Percentiles rank a stretch among this genome's conserved stretches.
These are phyloP conservation scores for Balansia obtecta DNA, from an alignment of 2,329 filamentous ascomycete genomes.

Conservation along the genomic window DNA sequence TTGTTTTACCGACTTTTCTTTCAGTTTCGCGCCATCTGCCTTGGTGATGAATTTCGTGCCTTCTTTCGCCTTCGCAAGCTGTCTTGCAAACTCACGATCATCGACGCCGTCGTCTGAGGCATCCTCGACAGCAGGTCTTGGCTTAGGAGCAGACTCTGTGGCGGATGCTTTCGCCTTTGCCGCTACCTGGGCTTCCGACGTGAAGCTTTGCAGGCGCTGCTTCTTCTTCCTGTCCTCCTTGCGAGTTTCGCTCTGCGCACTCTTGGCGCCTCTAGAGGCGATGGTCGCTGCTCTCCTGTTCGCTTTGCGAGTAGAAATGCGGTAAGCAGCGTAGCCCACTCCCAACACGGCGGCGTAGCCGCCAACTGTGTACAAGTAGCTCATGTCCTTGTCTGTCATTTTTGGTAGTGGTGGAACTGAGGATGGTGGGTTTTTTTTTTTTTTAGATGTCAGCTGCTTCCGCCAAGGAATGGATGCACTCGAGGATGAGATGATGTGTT, in stretches of 20 bases:
- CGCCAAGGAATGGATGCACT: not conserved
- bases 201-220: conserved; percentile 31
- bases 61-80: conserved; percentile 58
- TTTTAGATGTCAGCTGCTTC: not conserved
- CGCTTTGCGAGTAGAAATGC: conserved; percentile 21
- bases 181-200: conserved; percentile 22
- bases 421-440: not conserved
- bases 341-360: conserved; percentile 25
- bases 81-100: conserved; percentile 65
- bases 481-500: not conserved
- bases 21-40: conserved; percentile 46
- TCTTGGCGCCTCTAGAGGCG: conserved; percentile 18
- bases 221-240: conserved; percentile 34
- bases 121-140: conserved; percentile 17
- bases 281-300: conserved; percentile 18
- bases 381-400: conserved; percentile 23
- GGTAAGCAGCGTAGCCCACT: conserved; percentile 23
- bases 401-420: conserved; percentile 3
- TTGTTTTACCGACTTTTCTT: conserved; percentile 59
- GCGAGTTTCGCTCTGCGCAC: conserved; percentile 18
- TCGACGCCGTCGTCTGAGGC: conserved; percentile 49
- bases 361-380: conserved; percentile 23
- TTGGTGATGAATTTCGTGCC: conserved; percentile 48
- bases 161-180: conserved; percentile 25
- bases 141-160: conserved; percentile 2